A percentile compares a stretch with the other conserved stretches of the same genome.
phyloP scores from a whole-genome alignment of 495 filamentous ascomycete genomes.

The Pseudomonodictys pantanalensis region DNA sequence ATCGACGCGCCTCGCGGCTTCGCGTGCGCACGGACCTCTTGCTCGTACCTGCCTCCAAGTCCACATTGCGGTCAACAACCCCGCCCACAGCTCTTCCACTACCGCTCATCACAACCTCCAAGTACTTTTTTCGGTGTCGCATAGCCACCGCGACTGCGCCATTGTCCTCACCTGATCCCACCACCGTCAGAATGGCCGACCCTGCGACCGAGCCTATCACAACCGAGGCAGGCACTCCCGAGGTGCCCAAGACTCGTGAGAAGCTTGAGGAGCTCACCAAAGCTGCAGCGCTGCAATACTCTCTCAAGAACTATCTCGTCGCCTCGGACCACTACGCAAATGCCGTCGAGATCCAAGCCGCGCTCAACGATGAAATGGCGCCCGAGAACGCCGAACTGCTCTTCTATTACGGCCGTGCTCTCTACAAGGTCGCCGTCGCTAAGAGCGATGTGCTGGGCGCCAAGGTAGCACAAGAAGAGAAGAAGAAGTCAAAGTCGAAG shows the following conservation, averaged over 20 bases:
- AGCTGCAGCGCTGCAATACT: constrained; percentile 67
- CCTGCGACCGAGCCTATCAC: not conserved
- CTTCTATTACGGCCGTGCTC: constrained; percentile 85
- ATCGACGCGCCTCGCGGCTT: constrained; percentile 11
- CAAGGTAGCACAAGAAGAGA: constrained; percentile 61
- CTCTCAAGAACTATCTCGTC: constrained; percentile 77
- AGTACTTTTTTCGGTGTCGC: not conserved
- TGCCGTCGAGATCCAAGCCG: constrained; percentile 84
- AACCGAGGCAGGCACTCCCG: constrained; percentile 13
- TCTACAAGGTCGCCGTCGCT: constrained; percentile 88
- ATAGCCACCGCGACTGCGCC: not conserved
- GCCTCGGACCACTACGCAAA: constrained; percentile 84
- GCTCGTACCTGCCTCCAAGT: not conserved
- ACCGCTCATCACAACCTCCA: not conserved
- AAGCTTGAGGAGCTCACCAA: constrained; percentile 49
- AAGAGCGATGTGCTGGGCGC: constrained; percentile 93
- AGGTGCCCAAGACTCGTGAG: constrained; percentile 24
- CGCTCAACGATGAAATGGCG: constrained; percentile 87
- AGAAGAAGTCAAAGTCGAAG: constrained; percentile 45
- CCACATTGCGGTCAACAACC: not conserved
- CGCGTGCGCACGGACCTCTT: constrained; percentile 4
- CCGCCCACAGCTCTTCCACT: constrained; percentile 1
- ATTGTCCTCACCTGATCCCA: not conserved
- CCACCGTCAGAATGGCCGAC: constrained; percentile 12
- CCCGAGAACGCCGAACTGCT: constrained; percentile 88